These are phyloP conservation scores for Trichoderma cornu-damae DNA, from an alignment of 2,329 filamentous ascomycete genomes.

Conservation along the genomic window DNA sequence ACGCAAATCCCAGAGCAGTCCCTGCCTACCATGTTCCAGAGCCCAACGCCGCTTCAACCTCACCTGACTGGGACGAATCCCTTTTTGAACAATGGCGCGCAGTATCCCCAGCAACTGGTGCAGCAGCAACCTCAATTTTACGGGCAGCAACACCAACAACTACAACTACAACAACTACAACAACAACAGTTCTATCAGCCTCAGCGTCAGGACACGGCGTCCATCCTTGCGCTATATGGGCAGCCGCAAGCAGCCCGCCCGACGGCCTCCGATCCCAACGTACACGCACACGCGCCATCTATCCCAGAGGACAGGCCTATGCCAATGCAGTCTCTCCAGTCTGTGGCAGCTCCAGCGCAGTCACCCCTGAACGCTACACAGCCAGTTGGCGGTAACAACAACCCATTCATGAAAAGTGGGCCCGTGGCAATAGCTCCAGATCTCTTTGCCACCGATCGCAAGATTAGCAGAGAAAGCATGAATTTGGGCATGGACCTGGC, in stretches of 20 bases:
- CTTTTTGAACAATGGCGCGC: constrained; percentile 33
- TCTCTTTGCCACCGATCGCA: constrained; percentile 37
- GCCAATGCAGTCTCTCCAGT: constrained; percentile 26
- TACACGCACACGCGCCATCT: constrained; percentile 27
- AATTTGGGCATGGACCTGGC: constrained; percentile 59
- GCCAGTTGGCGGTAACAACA: constrained; percentile 44
- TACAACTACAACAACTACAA: constrained; percentile 30
- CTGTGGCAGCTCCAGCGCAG: constrained; percentile 25
- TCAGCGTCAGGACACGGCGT: constrained; percentile 60
- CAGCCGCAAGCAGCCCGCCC: constrained; percentile 50
- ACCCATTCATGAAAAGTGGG: constrained; percentile 50
- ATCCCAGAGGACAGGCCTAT: constrained; percentile 30
- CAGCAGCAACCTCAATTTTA: constrained; percentile 27
- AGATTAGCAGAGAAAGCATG: constrained; percentile 64
- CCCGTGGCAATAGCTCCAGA: constrained; percentile 32
- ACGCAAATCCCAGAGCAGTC: constrained; percentile 51
- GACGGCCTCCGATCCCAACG: constrained; percentile 28
- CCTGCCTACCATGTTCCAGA: constrained; percentile 41
- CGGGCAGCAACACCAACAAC: constrained; percentile 23
- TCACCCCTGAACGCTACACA: constrained; percentile 31
- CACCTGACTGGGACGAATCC: constrained; percentile 34
- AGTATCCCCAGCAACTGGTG: constrained; percentile 25
- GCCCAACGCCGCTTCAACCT: constrained; percentile 28
- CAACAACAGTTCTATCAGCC: constrained; percentile 35
- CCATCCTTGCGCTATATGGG: constrained; percentile 71